Conservation (phyloP, 2,329 filamentous ascomycete genomes). For the Setomelanomma holmii region DNA sequence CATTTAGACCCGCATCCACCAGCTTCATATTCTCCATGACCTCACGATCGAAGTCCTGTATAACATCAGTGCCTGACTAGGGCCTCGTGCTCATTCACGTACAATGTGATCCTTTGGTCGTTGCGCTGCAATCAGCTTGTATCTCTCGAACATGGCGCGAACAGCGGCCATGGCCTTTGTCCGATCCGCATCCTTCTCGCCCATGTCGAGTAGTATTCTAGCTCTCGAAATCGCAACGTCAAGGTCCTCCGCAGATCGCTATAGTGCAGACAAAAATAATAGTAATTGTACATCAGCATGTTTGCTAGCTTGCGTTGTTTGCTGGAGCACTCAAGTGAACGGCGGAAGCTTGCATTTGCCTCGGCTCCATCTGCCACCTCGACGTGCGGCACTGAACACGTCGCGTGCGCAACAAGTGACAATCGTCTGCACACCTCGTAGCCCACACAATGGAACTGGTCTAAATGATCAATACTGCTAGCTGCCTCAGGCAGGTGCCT, state of each 20-base stretch:
- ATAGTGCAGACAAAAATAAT: too few relatives aligned
- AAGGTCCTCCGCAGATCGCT: too few relatives aligned
- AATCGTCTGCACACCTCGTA: not conserved
- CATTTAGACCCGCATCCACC: conserved; percentile 45
- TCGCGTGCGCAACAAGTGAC: conserved; percentile 10
- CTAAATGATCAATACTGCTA: conserved; percentile 1
- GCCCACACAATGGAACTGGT: conserved; percentile 10
- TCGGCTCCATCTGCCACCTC: conserved; percentile 12
- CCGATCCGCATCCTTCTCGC: conserved; percentile 27
- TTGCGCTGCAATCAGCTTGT: conserved; percentile 40
- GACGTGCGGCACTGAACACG: conserved; percentile 5
- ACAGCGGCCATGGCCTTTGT: conserved; percentile 47
- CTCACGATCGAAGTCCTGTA: conserved; percentile 47
- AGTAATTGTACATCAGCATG: too few relatives aligned
- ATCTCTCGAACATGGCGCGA: conserved; percentile 47
- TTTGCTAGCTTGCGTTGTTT: not conserved
- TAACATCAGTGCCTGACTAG: not conserved
- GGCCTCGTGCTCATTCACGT: conserved; percentile 1
- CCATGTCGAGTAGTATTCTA: too few relatives aligned
- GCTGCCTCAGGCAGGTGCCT: conserved; percentile 16
- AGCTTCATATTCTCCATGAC: conserved; percentile 48
- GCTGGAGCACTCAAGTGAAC: not conserved
- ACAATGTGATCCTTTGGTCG: conserved; percentile 44
- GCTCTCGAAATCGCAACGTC: too few relatives aligned
- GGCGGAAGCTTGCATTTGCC: conserved; percentile 7